Conservation (phyloP, 208 protist species). For the Crithidia brevicula region DNA sequence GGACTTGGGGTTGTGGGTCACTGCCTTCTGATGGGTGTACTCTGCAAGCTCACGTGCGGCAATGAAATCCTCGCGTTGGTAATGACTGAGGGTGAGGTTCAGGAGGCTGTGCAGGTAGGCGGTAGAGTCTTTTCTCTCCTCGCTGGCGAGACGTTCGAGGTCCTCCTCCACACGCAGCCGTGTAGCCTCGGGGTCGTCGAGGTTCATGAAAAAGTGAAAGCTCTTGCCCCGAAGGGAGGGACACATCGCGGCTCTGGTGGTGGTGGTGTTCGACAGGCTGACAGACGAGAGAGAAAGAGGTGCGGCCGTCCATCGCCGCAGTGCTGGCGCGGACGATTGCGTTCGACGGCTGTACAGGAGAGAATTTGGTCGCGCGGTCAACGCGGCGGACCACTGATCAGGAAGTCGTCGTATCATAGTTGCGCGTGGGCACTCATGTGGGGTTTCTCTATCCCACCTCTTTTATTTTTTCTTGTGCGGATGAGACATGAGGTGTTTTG, state of each 20-base stretch:
- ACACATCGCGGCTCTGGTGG: background rate
- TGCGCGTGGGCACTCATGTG: no score
- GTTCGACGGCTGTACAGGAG: no score
- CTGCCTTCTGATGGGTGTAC: slow-evolving; percentile 60
- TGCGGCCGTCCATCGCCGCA: no score
- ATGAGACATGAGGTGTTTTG: no score
- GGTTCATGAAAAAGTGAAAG: slow-evolving; percentile 83
- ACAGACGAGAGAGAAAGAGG: no score
- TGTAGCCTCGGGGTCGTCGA: slow-evolving; percentile 76
- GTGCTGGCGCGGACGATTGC: no score
- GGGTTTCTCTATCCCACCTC: no score
- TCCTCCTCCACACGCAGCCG: slow-evolving; percentile 68
- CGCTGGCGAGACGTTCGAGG: slow-evolving; percentile 48
- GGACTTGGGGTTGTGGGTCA: slow-evolving; percentile 44
- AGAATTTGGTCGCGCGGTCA: no score
- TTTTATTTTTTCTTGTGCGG: background rate
- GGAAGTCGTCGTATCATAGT: no score
- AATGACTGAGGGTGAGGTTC: slow-evolving; percentile 73
- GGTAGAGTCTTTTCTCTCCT: slow-evolving; percentile 53
- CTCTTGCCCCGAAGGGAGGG: slow-evolving; percentile 40
- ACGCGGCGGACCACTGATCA: no score
- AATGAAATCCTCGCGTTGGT: slow-evolving; percentile 69
- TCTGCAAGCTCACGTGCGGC: slow-evolving; percentile 56
- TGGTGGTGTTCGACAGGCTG: no score
- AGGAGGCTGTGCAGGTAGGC: slow-evolving; percentile 73